These are phyloP conservation scores for Clonostachys chloroleuca DNA, from an alignment of 2,329 filamentous ascomycete genomes.

Conservation along the genomic window DNA sequence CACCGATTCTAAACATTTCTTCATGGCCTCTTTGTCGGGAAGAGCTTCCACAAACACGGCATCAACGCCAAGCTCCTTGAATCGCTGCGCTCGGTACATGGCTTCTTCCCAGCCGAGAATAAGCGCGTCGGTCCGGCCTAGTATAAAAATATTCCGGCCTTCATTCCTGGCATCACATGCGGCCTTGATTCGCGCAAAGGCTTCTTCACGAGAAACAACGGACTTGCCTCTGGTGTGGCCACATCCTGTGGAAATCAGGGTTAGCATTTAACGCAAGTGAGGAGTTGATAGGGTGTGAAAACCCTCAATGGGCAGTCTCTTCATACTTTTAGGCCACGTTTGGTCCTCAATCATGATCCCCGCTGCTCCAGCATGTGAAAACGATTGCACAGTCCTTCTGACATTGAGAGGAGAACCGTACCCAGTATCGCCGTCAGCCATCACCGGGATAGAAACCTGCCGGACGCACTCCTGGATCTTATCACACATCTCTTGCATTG, in stretches of 20 bases:
- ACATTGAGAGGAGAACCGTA: slow-evolving; percentile 44
- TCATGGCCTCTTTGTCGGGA: slow-evolving; percentile 35
- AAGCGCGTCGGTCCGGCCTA: slow-evolving; percentile 36
- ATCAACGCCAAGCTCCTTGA: slow-evolving; percentile 37
- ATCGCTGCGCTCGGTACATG: slow-evolving; percentile 29
- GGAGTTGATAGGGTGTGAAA: neutral
- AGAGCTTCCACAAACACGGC: slow-evolving; percentile 37
- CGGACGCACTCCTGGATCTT: slow-evolving; percentile 36
- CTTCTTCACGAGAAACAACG: slow-evolving; percentile 37
- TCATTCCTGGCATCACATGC: slow-evolving; percentile 38
- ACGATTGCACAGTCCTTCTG: slow-evolving; percentile 33
- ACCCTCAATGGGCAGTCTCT: too few relatives aligned
- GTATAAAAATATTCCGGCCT: slow-evolving; percentile 36
- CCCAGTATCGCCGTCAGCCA: slow-evolving; percentile 41
- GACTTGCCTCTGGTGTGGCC: slow-evolving; percentile 38
- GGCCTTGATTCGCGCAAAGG: slow-evolving; percentile 38
- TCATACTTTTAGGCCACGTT: slow-evolving; percentile 40
- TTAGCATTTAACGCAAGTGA: neutral
- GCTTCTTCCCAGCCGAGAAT: slow-evolving; percentile 39
- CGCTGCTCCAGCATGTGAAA: slow-evolving; percentile 31
- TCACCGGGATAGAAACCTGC: slow-evolving; percentile 30
- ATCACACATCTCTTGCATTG: slow-evolving; percentile 36
- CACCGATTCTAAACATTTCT: slow-evolving; percentile 25
- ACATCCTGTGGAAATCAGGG: slow-evolving; percentile 8
- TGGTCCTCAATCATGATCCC: slow-evolving; percentile 40